Percentiles rank a stretch among this genome's conserved stretches.
Conservation (phyloP, 83 land plant genomes). For the Thuja plicata region DNA sequence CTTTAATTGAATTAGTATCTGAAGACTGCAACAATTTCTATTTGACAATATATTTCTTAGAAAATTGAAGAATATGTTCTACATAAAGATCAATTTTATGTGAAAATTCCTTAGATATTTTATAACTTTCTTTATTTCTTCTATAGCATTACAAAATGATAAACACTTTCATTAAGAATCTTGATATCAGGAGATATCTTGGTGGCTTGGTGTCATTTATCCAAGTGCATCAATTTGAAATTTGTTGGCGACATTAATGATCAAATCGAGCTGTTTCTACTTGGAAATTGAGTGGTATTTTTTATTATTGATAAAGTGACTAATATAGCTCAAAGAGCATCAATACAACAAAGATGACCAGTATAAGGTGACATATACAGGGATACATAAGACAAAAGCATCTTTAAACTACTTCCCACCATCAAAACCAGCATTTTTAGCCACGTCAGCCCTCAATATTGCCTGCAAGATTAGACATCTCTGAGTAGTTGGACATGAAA, state of each 20-base stretch:
- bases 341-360: too few species aligned
- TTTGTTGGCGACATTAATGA: not conserved
- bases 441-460: too few species aligned
- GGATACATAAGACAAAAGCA: too few species aligned
- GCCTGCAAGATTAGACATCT: too few species aligned
- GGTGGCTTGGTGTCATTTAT: not conserved
- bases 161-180: not conserved
- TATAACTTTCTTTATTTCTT: not conserved
- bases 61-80: not conserved
- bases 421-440: too few species aligned
- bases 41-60: not conserved
- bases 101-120: not conserved
- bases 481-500: too few species aligned
- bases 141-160: not conserved
- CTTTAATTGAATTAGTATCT: constrained; percentile 2
- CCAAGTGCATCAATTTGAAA: not conserved
- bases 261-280: not conserved
- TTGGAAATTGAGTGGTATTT: not conserved
- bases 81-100: not conserved
- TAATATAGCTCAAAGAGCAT: too few species aligned
- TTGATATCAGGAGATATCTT: not conserved
- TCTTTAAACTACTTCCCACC: too few species aligned
- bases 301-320: not conserved
- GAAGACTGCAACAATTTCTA: not conserved
- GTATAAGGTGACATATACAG: too few species aligned